Evolutionary conservation across 495 filamentous ascomycete genomes (phyloP), one percentile per base, ranked within the genome.

Genomic region (Hypoxylon cercidicola): DNA sequence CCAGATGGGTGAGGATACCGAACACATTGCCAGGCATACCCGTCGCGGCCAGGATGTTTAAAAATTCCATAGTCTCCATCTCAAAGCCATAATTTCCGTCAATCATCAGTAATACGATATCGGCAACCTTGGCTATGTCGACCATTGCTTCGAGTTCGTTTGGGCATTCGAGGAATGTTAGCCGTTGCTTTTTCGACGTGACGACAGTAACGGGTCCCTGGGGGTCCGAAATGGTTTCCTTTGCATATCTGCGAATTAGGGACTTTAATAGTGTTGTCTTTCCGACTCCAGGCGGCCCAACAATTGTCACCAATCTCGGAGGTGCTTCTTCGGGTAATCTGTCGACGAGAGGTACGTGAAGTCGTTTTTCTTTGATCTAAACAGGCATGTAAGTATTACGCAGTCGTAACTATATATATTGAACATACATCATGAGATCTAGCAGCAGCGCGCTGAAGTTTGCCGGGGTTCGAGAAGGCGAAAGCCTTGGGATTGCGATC

Each of bases 41-140:
- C 51, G 90, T 94, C 9, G 92, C 84, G 6, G 91, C 87, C 52
- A 98, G 79, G 41, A 96, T 88, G 68, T 97, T 97, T 70, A 99
- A 76, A 67, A 99, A 99, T 75, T 99, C 95, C 96, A 99, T 98
- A 1, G 95, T 99, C 80, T 99, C 95, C 95, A 99, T 99, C 79
- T 99, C 95, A 70, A 98, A 99, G 2, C 95, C 95, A 72, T 88
- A 99, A 78, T 97, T 97, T 34, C 93, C 96, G 72, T 99, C 95
- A 60, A 99, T 98, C 91, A 99, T 92, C 25, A 99, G 80, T 21
- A 99, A 79, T 3, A 99, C 92, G 64, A 98, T 97, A 72, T 99
- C 95, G 19, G 93, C 94, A 25, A 99, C 90, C 75, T 99, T 99
- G 32, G 94, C 89, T 20, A 97, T 83, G 78, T 99, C 95, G 60